phyloP scores from a whole-genome alignment of 2,329 filamentous ascomycete species.

The Coniosporium tulheliwenetii region DNA sequence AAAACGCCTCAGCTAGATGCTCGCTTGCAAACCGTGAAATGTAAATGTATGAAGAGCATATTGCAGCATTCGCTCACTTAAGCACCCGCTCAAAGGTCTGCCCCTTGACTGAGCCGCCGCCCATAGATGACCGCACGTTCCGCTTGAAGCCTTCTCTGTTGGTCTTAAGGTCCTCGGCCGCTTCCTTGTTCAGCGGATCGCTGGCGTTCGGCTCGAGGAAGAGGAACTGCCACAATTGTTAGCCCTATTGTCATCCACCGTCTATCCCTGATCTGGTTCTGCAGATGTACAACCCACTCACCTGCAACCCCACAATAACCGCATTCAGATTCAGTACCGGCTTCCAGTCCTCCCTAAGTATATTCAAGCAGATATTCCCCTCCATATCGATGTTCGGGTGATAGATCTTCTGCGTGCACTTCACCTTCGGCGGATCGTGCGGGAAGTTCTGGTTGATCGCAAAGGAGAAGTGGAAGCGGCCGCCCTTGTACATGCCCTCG shows the following conservation, averaged over 20 bases:
- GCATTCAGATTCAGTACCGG: slow-evolving; percentile 93
- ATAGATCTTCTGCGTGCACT: slow-evolving; percentile 95
- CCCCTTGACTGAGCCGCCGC: slow-evolving; percentile 59
- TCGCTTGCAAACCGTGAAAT: too few relatives aligned
- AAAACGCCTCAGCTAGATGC: too few relatives aligned
- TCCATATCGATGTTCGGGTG: slow-evolving; percentile 97
- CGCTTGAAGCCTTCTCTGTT: slow-evolving; percentile 83
- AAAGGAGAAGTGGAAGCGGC: slow-evolving; percentile 80
- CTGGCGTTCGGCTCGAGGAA: slow-evolving; percentile 96
- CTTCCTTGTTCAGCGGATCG: slow-evolving; percentile 97
- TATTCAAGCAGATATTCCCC: slow-evolving; percentile 96
- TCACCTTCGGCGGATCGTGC: slow-evolving; percentile 94
- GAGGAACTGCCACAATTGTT: slow-evolving; percentile 49
- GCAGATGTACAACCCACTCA: slow-evolving; percentile 20
- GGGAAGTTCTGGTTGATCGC: slow-evolving; percentile 90
- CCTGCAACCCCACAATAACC: slow-evolving; percentile 85
- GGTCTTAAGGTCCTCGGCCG: slow-evolving; percentile 74
- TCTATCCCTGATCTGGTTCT: background rate
- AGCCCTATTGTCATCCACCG: slow-evolving; percentile 2
- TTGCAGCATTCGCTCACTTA: slow-evolving; percentile 31
- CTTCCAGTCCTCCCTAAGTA: slow-evolving; percentile 96
- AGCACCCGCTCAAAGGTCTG: slow-evolving; percentile 64
- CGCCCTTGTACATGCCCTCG: slow-evolving; percentile 78
- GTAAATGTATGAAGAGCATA: background rate
- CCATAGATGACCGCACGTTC: slow-evolving; percentile 76